Evolutionary conservation across 73 alveolate species (phyloP).

Genomic region (Symbiodinium pilosum): DNA sequence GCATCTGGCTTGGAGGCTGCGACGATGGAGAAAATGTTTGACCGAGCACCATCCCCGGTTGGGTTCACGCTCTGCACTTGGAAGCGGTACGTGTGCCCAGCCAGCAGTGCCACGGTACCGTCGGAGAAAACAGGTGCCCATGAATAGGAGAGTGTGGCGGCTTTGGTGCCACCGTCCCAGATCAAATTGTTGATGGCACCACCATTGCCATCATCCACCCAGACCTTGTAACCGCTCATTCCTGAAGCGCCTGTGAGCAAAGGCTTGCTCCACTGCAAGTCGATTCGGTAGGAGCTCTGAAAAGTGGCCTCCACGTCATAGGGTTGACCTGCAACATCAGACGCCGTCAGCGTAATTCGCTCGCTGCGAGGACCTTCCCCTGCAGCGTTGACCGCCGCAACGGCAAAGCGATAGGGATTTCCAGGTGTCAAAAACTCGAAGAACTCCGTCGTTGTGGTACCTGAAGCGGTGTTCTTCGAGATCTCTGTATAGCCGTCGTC

Average conservation of each 20-base stretch:
- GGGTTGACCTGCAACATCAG: slow-evolving; percentile 95
- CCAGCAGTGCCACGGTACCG: slow-evolving; percentile 77
- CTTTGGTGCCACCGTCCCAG: slow-evolving; percentile 81
- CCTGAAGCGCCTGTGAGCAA: slow-evolving; percentile 96
- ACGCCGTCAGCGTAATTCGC: slow-evolving; percentile 96
- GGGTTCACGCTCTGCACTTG: slow-evolving; percentile 77
- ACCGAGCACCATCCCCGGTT: slow-evolving; percentile 85
- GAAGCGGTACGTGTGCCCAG: slow-evolving; percentile 79
- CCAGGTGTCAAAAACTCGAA: slow-evolving; percentile 87
- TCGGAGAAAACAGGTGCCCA: slow-evolving; percentile 84
- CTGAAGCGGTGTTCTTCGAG: slow-evolving; percentile 69
- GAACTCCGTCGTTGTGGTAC: slow-evolving; percentile 89
- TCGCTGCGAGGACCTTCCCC: slow-evolving; percentile 97
- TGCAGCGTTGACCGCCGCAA: slow-evolving; percentile 97
- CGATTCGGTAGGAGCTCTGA: slow-evolving; percentile 62
- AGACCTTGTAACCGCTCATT: slow-evolving; percentile 91
- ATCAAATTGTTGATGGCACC: slow-evolving; percentile 74
- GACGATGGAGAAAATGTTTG: slow-evolving; percentile 72
- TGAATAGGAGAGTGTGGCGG: slow-evolving; percentile 50
- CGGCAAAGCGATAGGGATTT: slow-evolving; percentile 96
- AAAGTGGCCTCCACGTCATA: slow-evolving; percentile 57
- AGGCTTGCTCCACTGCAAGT: slow-evolving; percentile 66
- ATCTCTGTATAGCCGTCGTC: slow-evolving; percentile 86
- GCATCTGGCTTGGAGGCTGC: slow-evolving; percentile 86
- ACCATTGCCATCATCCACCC: slow-evolving; percentile 94